A percentile compares a stretch with the other conserved stretches of the same genome.
Conservation (phyloP, 2,329 filamentous ascomycete genomes). For the Rutstroemia sp. region DNA sequence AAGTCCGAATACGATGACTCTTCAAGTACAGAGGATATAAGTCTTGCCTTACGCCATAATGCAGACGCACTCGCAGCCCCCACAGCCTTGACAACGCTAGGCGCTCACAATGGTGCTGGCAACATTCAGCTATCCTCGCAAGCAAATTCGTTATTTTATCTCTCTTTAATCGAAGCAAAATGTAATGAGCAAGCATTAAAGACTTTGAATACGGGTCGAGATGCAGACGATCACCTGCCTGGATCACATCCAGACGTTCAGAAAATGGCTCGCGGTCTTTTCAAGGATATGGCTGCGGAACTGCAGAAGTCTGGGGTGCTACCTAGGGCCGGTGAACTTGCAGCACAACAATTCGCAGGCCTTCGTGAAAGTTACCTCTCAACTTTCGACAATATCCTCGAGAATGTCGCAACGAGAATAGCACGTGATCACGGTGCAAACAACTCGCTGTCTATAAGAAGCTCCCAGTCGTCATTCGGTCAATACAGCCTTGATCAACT, state of each 20-base stretch:
- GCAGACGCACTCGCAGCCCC: not conserved
- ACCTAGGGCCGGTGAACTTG: conserved; percentile 15
- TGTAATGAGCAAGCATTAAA: conserved; percentile 24
- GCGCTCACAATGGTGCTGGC: not conserved
- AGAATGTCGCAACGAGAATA: conserved; percentile 17
- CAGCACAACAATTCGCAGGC: conserved; percentile 13
- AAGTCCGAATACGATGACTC: conserved; percentile 1
- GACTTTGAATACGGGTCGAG: conserved; percentile 20
- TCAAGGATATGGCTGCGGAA: conserved; percentile 18
- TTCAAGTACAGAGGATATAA: conserved; percentile 4
- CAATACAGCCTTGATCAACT: conserved; percentile 7
- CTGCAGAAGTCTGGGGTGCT: conserved; percentile 22
- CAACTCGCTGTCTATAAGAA: not conserved
- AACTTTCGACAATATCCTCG: conserved; percentile 23
- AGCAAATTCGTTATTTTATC: conserved; percentile 19
- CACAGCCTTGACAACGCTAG: conserved; percentile 5
- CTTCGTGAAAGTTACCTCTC: conserved; percentile 19
- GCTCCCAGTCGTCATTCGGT: not conserved
- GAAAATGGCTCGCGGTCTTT: conserved; percentile 18
- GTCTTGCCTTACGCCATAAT: not conserved
- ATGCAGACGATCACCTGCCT: conserved; percentile 14
- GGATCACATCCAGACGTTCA: conserved; percentile 24
- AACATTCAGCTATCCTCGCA: conserved; percentile 14
- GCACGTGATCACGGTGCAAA: not conserved
- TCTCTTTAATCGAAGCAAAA: conserved; percentile 27